Evolutionary conservation across 192 early-diverging fungal genomes (phyloP).

Genomic region (Glomus cerebriforme): DNA sequence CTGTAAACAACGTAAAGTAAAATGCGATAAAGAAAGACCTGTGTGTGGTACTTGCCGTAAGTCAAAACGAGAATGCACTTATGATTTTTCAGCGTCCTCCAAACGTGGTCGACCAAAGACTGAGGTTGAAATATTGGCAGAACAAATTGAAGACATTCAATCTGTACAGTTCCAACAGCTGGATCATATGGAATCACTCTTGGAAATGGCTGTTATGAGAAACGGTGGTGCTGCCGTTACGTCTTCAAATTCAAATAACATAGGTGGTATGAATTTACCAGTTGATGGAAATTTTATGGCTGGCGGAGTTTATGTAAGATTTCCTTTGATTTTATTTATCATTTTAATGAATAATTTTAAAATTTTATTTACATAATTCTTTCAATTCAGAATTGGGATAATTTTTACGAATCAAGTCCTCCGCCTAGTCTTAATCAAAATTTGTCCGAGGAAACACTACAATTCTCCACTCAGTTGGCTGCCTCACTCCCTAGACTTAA

Average conservation of each 20-base stretch:
- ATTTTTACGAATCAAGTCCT: slow-evolving; percentile 9
- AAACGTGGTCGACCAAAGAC: slow-evolving; percentile 27
- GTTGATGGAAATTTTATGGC: neutral
- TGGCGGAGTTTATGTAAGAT: neutral
- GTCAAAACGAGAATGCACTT: slow-evolving; percentile 27
- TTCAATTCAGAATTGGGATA: neutral
- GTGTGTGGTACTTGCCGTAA: slow-evolving; percentile 26
- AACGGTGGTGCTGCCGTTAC: neutral
- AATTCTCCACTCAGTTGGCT: slow-evolving; percentile 10
- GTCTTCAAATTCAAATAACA: neutral
- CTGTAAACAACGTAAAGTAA: slow-evolving; percentile 32
- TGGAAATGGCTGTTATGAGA: slow-evolving; percentile 16
- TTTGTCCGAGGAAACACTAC: slow-evolving; percentile 19
- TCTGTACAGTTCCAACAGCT: slow-evolving; percentile 4
- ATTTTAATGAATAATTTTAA: neutral
- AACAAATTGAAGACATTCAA: slow-evolving; percentile 28
- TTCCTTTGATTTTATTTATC: neutral
- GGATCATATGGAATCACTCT: slow-evolving; percentile 17
- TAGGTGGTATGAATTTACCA: neutral
- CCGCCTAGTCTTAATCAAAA: slow-evolving; percentile 29
- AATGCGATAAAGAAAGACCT: slow-evolving; percentile 29
- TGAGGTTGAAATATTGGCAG: slow-evolving; percentile 20
- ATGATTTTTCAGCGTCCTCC: slow-evolving; percentile 26
- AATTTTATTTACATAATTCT: neutral
- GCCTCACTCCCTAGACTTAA: neutral